Evolutionary conservation across 768 basidiomycete genomes (phyloP), one percentile per base, ranked within the genome.

Genomic region (Termitomyces sp.): DNA sequence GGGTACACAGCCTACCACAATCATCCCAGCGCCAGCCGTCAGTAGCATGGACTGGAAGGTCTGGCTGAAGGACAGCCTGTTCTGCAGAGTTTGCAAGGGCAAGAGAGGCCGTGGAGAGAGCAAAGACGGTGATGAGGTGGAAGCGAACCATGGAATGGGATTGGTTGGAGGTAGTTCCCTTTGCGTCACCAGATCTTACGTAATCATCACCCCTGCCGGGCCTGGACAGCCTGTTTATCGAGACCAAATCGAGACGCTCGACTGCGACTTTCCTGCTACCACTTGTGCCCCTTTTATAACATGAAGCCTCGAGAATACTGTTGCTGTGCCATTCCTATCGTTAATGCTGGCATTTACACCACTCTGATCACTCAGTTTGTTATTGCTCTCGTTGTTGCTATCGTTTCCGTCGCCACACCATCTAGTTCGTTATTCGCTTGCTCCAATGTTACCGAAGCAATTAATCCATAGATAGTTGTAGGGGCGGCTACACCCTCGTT

Each of bases 261-360:
- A 19, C 39, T 19, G 35, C 35, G 35, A 6, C 39, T 39, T 39
- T 39, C 17, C 37, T 40, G 39, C 39, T 10, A 23, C 19, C 3
- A 40, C 39, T n/a, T 28, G 6, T 39, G 8, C 34, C 25, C 28
- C 46, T 50, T 12, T 46, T 60, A 59, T 48, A 67, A 59, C 66
- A 88, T 89, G 87, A 89, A 85, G 69, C 72, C 85, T 50, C 82
- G 91, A 74, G 86, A 92, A 48, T 95, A 94, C 67, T 97, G 94
- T 66, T 97, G 94, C 70, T 92, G 90, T 65, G 94, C 94, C 43
- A 88, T 98, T 57, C 95, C 95, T 9, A 73, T 94, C 48, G 77
- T 94, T 60, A 96, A 99, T 74, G 80, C 84, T 59, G 97, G 97
- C 32, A 90, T 98, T 52, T 98, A 97, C 64, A 70, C 82, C 19